phyloP scores from a whole-genome alignment of 208 protist species.

The Trypanosomatidae sp. region DNA sequence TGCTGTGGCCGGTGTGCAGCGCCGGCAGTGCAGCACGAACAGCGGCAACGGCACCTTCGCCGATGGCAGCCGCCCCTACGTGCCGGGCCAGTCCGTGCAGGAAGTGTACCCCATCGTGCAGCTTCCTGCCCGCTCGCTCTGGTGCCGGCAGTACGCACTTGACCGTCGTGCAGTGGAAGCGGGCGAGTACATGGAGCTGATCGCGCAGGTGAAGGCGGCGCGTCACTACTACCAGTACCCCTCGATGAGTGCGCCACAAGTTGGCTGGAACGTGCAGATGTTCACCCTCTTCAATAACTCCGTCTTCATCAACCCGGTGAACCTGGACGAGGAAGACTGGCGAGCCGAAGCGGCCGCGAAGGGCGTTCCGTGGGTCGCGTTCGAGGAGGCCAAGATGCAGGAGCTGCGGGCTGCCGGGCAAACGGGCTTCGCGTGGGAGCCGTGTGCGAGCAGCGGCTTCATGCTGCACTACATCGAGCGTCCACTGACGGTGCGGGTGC shows the following conservation, averaged over 20 bases:
- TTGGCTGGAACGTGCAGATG: constrained; percentile 91
- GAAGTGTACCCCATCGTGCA: constrained; percentile 83
- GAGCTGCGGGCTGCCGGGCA: no score
- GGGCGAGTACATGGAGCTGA: constrained; percentile 74
- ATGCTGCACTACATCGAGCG: constrained; percentile 92
- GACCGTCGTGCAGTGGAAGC: no score
- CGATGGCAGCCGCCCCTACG: constrained; percentile 12
- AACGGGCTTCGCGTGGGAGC: no score
- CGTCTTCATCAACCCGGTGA: constrained; percentile 88
- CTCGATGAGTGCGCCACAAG: constrained; percentile 77
- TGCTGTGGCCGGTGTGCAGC: not conserved
- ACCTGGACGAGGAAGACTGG: constrained; percentile 60
- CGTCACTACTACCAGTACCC: constrained; percentile 90
- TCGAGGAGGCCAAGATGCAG: constrained; percentile 55
- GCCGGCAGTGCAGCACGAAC: constrained; percentile 10
- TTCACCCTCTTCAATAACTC: constrained; percentile 83
- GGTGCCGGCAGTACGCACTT: constrained; percentile 61
- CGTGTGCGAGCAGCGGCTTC: constrained; percentile 88
- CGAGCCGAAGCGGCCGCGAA: no score
- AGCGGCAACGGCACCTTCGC: constrained; percentile 5
- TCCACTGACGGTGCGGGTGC: constrained; percentile 58
- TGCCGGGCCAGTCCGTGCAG: constrained; percentile 16
- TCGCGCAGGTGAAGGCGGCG: constrained; percentile 53
- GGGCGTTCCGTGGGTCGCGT: no score
- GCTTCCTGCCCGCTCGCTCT: constrained; percentile 81